Conservation (phyloP, 352 stramenopile genomes). For the Phytophthora lateralis region DNA sequence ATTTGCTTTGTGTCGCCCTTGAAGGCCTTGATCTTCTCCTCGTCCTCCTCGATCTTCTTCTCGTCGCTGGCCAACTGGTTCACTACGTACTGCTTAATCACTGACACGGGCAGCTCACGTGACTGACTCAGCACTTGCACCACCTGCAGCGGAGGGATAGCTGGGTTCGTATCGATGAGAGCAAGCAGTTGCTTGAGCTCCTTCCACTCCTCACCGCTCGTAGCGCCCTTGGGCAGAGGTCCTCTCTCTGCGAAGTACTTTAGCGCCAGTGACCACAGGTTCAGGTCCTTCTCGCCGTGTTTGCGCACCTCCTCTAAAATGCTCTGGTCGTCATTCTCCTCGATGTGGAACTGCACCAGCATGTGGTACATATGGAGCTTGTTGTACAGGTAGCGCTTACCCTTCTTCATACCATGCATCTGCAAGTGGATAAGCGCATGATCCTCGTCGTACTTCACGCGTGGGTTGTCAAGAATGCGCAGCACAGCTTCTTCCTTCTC, state of each 20-base stretch:
- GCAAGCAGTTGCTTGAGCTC: slow-evolving; percentile 80
- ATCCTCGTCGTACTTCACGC: slow-evolving; percentile 92
- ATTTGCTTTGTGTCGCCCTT: slow-evolving; percentile 90
- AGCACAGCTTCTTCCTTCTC: slow-evolving; percentile 86
- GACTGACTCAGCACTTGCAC: slow-evolving; percentile 88
- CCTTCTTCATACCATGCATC: slow-evolving; percentile 92
- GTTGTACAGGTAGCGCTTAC: slow-evolving; percentile 94
- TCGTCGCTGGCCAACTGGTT: slow-evolving; percentile 82
- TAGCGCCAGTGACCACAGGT: slow-evolving; percentile 90
- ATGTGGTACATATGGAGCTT: slow-evolving; percentile 95
- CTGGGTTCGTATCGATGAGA: slow-evolving; percentile 80
- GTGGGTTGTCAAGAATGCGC: slow-evolving; percentile 89
- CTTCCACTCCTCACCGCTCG: slow-evolving; percentile 72
- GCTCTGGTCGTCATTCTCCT: slow-evolving; percentile 90
- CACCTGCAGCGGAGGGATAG: slow-evolving; percentile 85
- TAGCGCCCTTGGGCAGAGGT: slow-evolving; percentile 68
- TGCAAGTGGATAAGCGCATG: slow-evolving; percentile 94
- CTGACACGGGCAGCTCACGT: slow-evolving; percentile 76
- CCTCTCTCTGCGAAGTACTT: slow-evolving; percentile 91
- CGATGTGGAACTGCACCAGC: slow-evolving; percentile 94
- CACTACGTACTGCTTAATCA: slow-evolving; percentile 88
- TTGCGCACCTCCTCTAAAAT: slow-evolving; percentile 91
- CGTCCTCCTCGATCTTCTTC: slow-evolving; percentile 84
- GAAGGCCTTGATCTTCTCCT: slow-evolving; percentile 88
- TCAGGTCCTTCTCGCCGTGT: slow-evolving; percentile 88